These are phyloP conservation scores for Pleurotus giganteus DNA, from an alignment of 768 basidiomycete species.

Conservation along the genomic window DNA sequence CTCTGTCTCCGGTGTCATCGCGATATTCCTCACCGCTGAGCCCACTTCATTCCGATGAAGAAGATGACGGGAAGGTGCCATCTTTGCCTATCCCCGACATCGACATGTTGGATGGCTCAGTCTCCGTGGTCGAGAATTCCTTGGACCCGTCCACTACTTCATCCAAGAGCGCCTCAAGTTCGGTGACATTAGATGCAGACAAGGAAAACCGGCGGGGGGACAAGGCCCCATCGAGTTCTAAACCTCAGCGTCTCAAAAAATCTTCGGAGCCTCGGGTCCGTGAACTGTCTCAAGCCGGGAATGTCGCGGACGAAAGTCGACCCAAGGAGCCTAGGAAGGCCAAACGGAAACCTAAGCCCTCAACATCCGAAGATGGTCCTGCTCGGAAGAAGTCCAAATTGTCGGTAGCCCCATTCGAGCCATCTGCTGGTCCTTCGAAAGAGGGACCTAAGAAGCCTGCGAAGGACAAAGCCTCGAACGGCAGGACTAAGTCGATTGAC, in stretches of 20 bases:
- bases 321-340: neutral
- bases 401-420: neutral
- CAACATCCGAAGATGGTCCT: neutral
- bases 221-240: slow-evolving; percentile 8
- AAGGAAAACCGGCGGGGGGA: slow-evolving; percentile 17
- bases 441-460: slow-evolving; percentile 16
- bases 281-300: no score
- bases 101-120: neutral
- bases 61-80: neutral
- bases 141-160: slow-evolving; percentile 5
- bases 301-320: neutral
- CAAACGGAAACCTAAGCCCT: slow-evolving; percentile 2
- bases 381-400: slow-evolving; percentile 1
- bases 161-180: neutral
- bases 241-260: slow-evolving; percentile 15
- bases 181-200: slow-evolving; percentile 9
- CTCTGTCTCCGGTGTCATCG: slow-evolving; percentile 2
- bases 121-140: neutral
- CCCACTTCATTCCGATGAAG: slow-evolving; percentile 1
- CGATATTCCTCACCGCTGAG: neutral
- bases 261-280: slow-evolving; percentile 9
- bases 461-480: neutral
- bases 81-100: neutral
- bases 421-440: slow-evolving; percentile 3
- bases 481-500: neutral